Base-by-base conservation (phyloP, 2,329 filamentous ascomycete species). In the Dothidotthia symphoricarpi region DNA sequence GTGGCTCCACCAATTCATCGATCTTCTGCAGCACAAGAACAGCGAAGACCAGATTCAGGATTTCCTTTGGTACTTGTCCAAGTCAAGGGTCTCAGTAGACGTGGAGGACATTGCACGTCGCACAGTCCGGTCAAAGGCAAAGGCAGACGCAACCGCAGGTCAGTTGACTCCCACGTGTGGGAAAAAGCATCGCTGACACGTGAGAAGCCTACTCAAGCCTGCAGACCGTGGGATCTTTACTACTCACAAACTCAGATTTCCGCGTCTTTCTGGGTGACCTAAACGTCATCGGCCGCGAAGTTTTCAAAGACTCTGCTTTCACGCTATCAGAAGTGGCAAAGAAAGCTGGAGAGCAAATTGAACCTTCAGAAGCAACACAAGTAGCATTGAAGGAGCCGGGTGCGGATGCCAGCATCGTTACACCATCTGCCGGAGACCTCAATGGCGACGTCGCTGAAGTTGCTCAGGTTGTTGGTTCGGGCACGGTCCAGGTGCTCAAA, bases 181-280 rank as follows among this genome's bases (percentile, higher is more conserved):
- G 30, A 12, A n/a, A 17, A 16, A 24, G 17, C 24, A 14, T 7
- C 16, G 38, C 49, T 67, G 34, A 66, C 42, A 42, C 42, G 3
- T 32, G 14, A 14, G 15, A 49, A 86, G 85, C 86, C 12, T 90
- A 90, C 57, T 76, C 85, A 58, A 95, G 89, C 63, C 69, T 95
- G 31, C 84, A 82, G 41, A 95, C 89, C 0, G 81, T 97, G 0
- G 84, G 86, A 19, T 86, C 84, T 3, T 73, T 97, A n/a, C 77
- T 96, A 1, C 72, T 97, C 28, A 88, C 87, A 11, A 97, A 97
- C 61, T 82, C 85, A 0, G 89, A 96, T 57, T 96, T 97, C 64
- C 83, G 90, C 26, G 75, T 90, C 6, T 89, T 97, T 55, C 72
- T 96, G 29, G 80, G 83, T 9, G 91, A 97, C 56, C 69, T 95